Evolutionary conservation across 2,329 filamentous ascomycete genomes (phyloP).

Genomic region (Allantophomopsis cytisporea): DNA sequence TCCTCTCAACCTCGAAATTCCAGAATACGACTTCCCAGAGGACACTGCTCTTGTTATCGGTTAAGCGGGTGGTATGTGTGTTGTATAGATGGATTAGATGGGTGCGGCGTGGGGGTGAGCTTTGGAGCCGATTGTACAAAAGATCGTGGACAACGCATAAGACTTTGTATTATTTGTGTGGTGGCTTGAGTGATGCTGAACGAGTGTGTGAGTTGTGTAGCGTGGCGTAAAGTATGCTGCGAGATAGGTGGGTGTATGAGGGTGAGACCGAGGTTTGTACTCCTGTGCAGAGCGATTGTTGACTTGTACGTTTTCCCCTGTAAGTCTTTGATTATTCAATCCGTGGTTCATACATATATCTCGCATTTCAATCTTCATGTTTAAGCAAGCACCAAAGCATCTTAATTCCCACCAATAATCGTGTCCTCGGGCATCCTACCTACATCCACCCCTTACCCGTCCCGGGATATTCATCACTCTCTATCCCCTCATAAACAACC

Average conservation of each 20-base stretch:
- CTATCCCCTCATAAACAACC: too few species aligned
- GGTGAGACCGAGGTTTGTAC: not conserved
- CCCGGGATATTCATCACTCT: too few species aligned
- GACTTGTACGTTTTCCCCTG: too few species aligned
- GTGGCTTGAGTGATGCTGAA: not conserved
- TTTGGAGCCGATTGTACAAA: constrained; percentile 4
- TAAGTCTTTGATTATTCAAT: too few species aligned
- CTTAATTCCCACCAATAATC: too few species aligned
- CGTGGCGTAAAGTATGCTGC: not conserved
- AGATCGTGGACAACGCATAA: constrained; percentile 3
- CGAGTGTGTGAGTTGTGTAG: not conserved
- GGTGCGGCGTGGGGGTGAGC: constrained; percentile 2
- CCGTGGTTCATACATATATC: too few species aligned
- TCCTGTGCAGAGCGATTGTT: not conserved
- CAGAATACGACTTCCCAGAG: constrained; percentile 82
- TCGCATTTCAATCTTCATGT: too few species aligned
- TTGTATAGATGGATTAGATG: constrained; percentile 2
- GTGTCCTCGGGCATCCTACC: too few species aligned
- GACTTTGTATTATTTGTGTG: not conserved
- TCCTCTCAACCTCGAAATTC: constrained; percentile 94
- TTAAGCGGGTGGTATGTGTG: constrained; percentile 36
- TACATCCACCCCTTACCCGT: too few species aligned
- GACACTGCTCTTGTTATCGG: constrained; percentile 85
- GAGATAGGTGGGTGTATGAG: not conserved
- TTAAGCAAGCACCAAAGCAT: too few species aligned